Evolutionary conservation across 1,284 basidiomycete species (phyloP).

Genomic region (Hemileia vastatrix): DNA sequence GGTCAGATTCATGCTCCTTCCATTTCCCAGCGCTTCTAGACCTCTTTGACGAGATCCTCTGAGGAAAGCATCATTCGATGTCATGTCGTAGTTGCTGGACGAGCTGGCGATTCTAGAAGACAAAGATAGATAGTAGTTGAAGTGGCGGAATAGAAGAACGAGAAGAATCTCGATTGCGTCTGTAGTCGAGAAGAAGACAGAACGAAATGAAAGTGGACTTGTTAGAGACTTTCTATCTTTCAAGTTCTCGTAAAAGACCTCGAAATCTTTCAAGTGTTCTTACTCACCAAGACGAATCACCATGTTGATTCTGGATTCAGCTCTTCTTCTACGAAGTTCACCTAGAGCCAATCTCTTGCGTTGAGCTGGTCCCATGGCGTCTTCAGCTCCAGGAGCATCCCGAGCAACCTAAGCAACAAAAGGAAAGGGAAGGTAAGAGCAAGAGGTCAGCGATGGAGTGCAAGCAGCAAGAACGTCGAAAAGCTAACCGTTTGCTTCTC

Average conservation of each 20-base stretch:
- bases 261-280: slow-evolving; percentile 32
- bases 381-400: slow-evolving; percentile 27
- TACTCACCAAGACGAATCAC: slow-evolving; percentile 52
- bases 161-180: slow-evolving; percentile 73
- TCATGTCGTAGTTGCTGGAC: not conserved
- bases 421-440: not conserved
- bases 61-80: not conserved
- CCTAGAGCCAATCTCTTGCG: slow-evolving; percentile 51
- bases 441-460: not conserved
- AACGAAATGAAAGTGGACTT: slow-evolving; percentile 23
- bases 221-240: slow-evolving; percentile 33
- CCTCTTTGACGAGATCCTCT: not conserved
- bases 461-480: not conserved
- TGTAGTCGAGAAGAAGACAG: slow-evolving; percentile 33
- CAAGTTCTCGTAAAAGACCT: slow-evolving; percentile 23
- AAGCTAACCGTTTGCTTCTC: not conserved
- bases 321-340: slow-evolving; percentile 53
- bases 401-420: no score
- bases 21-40: not conserved
- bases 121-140: slow-evolving; percentile 55
- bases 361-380: slow-evolving; percentile 25
- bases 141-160: slow-evolving; percentile 73
- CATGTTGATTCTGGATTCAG: slow-evolving; percentile 49
- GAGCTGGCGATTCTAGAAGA: no score
- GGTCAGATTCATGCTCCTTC: slow-evolving; percentile 13